Evolutionary conservation across 2,329 filamentous ascomycete species (phyloP).

Genomic region (Penicillium sp.): DNA sequence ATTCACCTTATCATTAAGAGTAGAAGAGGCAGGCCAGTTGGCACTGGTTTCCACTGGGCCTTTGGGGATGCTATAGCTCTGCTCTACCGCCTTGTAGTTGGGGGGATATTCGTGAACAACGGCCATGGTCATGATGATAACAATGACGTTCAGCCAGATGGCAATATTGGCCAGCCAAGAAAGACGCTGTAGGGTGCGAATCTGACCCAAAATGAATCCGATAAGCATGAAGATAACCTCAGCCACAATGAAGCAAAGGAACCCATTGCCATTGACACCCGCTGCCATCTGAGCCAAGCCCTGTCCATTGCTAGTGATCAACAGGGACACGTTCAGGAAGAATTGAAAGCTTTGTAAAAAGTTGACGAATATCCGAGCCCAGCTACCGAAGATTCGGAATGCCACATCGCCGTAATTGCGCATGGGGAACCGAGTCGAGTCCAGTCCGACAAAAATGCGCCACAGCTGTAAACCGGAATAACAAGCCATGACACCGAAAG

Average conservation of each 20-base stretch:
- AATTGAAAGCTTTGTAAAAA: constrained; percentile 44
- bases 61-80: constrained; percentile 33
- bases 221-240: constrained; percentile 55
- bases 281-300: constrained; percentile 55
- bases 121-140: constrained; percentile 62
- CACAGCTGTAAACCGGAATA: constrained; percentile 56
- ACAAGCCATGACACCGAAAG: constrained; percentile 48
- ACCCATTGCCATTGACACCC: constrained; percentile 28
- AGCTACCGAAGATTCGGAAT: constrained; percentile 53
- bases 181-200: constrained; percentile 54
- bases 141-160: constrained; percentile 60
- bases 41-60: constrained; percentile 44
- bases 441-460: constrained; percentile 51
- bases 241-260: constrained; percentile 59
- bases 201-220: constrained; percentile 60
- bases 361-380: constrained; percentile 54
- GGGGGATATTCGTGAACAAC: constrained; percentile 55
- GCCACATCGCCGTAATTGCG: constrained; percentile 55
- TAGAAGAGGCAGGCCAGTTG: constrained; percentile 11
- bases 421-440: constrained; percentile 53
- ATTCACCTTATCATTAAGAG: constrained; percentile 24
- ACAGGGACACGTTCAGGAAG: constrained; percentile 37
- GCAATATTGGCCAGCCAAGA: constrained; percentile 55
- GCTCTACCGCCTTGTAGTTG: constrained; percentile 45
- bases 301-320: constrained; percentile 39